Evolutionary conservation across 192 early-diverging fungal species (phyloP).

Genomic region (Umbelopsis sp.): DNA sequence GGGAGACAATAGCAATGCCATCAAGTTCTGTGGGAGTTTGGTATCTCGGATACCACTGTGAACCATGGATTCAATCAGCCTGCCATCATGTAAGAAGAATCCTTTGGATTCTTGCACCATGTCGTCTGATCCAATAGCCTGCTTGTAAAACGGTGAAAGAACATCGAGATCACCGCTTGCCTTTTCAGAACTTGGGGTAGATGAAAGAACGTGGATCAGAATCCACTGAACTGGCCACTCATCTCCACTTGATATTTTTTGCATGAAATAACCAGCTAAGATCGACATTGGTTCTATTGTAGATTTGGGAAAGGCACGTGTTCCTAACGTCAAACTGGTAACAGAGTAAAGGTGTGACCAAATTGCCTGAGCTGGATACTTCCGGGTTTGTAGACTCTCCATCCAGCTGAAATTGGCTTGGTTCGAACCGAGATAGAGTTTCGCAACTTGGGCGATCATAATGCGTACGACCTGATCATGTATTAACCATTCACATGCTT

Average conservation of each 20-base stretch:
- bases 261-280: not conserved
- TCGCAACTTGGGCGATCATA: not conserved
- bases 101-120: constrained; percentile 17
- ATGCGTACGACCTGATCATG: not conserved
- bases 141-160: not conserved
- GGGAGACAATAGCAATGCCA: constrained; percentile 29
- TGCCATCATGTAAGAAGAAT: constrained; percentile 25
- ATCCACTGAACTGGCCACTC: constrained; percentile 11
- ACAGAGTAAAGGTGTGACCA: constrained; percentile 7
- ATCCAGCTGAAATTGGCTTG: not conserved
- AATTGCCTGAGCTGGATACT: not conserved
- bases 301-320: not conserved
- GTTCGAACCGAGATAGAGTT: not conserved
- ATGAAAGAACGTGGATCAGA: not conserved
- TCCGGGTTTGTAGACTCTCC: not conserved
- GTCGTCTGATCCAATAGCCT: not conserved
- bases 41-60: not conserved
- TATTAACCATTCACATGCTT: not conserved
- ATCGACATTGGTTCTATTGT: constrained; percentile 7
- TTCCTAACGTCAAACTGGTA: not conserved
- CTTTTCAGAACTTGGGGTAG: not conserved
- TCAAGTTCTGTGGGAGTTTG: not conserved
- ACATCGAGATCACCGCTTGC: too few relatives aligned
- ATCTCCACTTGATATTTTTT: constrained; percentile 9
- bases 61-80: constrained; percentile 14